phyloP scores from a whole-genome alignment of 2,329 filamentous ascomycete species.

The Venturia asperata region DNA sequence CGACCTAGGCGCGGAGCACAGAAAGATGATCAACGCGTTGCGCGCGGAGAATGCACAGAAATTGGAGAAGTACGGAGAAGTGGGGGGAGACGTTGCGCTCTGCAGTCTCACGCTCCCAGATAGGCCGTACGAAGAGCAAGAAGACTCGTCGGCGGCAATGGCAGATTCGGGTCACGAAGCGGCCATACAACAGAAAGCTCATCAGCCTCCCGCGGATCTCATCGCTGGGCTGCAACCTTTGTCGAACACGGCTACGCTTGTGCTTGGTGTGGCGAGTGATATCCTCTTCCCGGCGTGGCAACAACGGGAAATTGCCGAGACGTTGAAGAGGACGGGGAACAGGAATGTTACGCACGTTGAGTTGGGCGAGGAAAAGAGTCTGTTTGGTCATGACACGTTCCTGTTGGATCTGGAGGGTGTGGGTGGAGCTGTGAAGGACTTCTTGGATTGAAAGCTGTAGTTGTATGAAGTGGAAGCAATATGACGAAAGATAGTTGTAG shows the following conservation, averaged over 20 bases:
- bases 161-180: constrained; percentile 10
- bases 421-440: constrained; percentile 72
- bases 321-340: constrained; percentile 71
- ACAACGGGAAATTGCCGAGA: constrained; percentile 85
- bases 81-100: constrained; percentile 28
- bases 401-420: constrained; percentile 87
- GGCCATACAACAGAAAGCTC: constrained; percentile 19
- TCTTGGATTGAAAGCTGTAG: constrained; percentile 51
- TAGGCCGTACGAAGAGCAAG: constrained; percentile 78
- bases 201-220: constrained; percentile 67
- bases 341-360: constrained; percentile 78
- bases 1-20: constrained; percentile 70
- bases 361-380: constrained; percentile 83
- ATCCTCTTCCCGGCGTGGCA: constrained; percentile 98
- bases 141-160: constrained; percentile 33
- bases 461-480: no score
- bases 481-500: no score
- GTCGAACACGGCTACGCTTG: constrained; percentile 70
- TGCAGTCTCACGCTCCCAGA: constrained; percentile 81
- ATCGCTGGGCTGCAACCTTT: constrained; percentile 66
- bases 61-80: constrained; percentile 44
- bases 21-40: constrained; percentile 54
- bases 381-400: constrained; percentile 97
- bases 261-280: constrained; percentile 91
- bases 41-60: constrained; percentile 54